Conservation (phyloP, 805 yeast genomes). For the Metschnikowia kofuensis region DNA sequence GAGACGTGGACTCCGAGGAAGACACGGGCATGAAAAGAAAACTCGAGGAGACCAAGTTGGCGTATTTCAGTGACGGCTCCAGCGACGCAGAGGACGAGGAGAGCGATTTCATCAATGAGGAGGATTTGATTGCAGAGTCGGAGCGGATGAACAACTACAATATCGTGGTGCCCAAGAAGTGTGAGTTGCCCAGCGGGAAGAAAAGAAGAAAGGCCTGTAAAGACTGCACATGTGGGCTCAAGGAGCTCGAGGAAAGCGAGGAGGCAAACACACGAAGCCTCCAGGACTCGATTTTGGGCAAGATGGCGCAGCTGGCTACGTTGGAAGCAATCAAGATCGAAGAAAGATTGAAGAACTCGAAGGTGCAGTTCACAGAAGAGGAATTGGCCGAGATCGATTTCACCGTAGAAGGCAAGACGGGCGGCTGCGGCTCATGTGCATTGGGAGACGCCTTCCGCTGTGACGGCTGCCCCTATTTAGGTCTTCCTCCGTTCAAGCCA, state of each 20-base stretch:
- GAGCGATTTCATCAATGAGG: conserved; percentile 53
- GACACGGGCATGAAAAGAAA: conserved; percentile 42
- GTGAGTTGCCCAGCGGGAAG: conserved; percentile 50
- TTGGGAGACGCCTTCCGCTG: conserved; percentile 98
- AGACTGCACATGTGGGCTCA: conserved; percentile 96
- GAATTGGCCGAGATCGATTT: conserved; percentile 91
- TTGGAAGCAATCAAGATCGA: conserved; percentile 55
- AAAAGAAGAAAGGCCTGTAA: conserved; percentile 92
- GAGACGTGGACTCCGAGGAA: conserved; percentile 37
- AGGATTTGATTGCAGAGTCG: conserved; percentile 33
- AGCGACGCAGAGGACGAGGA: conserved; percentile 52
- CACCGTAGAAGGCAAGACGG: conserved; percentile 94
- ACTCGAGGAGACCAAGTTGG: conserved; percentile 46
- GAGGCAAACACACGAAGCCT: conserved; percentile 40
- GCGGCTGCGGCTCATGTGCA: conserved; percentile 97
- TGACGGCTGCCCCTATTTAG: conserved; percentile 96
- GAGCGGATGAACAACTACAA: conserved; percentile 23
- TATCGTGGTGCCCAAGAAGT: conserved; percentile 56
- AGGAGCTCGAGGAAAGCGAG: conserved; percentile 78
- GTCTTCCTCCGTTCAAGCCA: conserved; percentile 97
- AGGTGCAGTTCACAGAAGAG: conserved; percentile 53
- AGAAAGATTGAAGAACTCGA: conserved; percentile 37
- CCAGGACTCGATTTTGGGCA: conserved; percentile 44
- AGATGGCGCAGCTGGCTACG: conserved; percentile 50
- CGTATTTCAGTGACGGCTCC: conserved; percentile 51